phyloP scores from a whole-genome alignment of 23 red algal genomes.

The Gracilaria domingensis region DNA sequence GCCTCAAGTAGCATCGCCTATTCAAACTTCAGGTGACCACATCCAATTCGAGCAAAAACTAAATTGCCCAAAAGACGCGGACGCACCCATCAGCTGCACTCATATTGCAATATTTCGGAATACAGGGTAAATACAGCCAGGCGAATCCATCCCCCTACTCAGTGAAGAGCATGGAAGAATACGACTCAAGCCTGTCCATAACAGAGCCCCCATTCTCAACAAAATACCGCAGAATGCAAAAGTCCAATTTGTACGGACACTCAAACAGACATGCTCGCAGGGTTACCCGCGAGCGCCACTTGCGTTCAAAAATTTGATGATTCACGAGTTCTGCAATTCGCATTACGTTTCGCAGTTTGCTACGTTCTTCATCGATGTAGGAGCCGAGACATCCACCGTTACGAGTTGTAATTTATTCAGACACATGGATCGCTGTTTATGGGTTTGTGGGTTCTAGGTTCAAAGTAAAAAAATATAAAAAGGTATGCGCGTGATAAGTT shows the following conservation, averaged over 20 bases:
- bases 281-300: conserved; percentile 77
- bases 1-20: background rate
- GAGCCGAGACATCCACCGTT: conserved; percentile 93
- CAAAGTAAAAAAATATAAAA: background rate
- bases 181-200: too few relatives aligned
- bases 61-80: too few relatives aligned
- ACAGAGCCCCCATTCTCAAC: conserved; percentile 38
- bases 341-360: conserved; percentile 89
- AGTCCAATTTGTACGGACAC: conserved; percentile 72
- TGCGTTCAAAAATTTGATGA: conserved; percentile 93
- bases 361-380: conserved; percentile 91
- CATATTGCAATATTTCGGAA: too few relatives aligned
- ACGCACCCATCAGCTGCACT: too few relatives aligned
- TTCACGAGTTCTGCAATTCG: conserved; percentile 80
- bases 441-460: background rate
- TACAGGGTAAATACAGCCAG: too few relatives aligned
- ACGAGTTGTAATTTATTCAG: conserved; percentile 66
- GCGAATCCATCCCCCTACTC: too few relatives aligned
- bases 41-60: background rate
- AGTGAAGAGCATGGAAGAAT: too few relatives aligned
- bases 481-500: too few relatives aligned
- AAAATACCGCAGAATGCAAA: conserved; percentile 32
- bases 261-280: conserved; percentile 92
- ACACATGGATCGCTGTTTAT: too few relatives aligned
- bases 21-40: background rate